Base-by-base conservation (phyloP, 441 rosid species). In the Sinapis alba region DNA sequence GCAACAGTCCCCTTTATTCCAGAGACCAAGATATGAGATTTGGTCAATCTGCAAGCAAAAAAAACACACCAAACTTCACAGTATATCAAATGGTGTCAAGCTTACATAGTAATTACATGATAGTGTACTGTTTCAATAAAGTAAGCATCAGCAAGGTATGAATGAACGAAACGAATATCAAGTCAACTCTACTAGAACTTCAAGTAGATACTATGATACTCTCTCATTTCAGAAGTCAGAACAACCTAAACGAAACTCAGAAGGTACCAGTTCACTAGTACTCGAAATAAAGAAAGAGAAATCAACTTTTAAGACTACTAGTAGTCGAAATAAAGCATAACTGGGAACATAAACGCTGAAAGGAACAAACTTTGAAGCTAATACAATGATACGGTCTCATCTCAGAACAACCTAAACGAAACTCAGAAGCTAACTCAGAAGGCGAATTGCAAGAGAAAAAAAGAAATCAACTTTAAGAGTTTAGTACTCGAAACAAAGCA, bases 1-100 rank as follows among this genome's bases (percentile, higher is more conserved):
- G 96, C 85, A 51, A 88, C 82, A 34, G 90, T 82, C 30, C 98
- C 96, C 59, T 89, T 90, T 62, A 90, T 84, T 61, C 98, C 94
- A 79, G 82, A 85, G 0, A 91, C 96, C 62, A 93, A 74, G 53
- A 91, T 82, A 78, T 86, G 92, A 65, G 96, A 86, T 83, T 91
- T 90, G 80, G 91, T 88, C 70, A 93, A 78, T 73, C 98, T 93
- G 77, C 68, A 69, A 73, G 65, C 60, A 69, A 54, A 23, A 76
- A 16, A 72, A n/a, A n/a, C n/a, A n/a, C 79, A 50, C 24, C 27
- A 63, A 47, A 34, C 28, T n/a, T 47, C 75, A 71, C 28, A 70
- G 5, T 41, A 41, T 5, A 69, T 59, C 41, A 38, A 15, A 70
- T 59, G 27, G 7, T 51, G 13, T 13, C 27, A 61, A 34, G 34